These are phyloP conservation scores for Gautieria morchelliformis DNA, from an alignment of 768 basidiomycete species.

Conservation along the genomic window DNA sequence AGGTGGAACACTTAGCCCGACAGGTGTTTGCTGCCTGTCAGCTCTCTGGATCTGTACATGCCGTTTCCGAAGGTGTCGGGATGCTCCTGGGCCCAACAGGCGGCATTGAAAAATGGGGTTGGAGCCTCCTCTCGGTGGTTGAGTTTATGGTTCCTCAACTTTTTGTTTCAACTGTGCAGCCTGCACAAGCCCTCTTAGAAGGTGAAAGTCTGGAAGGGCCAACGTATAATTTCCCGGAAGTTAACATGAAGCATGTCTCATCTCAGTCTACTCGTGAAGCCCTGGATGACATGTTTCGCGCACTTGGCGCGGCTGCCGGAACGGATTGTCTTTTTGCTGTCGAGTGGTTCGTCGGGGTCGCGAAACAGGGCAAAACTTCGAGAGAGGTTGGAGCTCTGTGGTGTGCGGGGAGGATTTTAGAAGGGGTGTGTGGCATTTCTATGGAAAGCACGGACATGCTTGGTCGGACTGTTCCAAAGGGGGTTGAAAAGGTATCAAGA, in stretches of 20 bases:
- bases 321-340: slow-evolving; percentile 66
- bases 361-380: slow-evolving; percentile 32
- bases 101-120: slow-evolving; percentile 88
- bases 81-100: slow-evolving; percentile 72
- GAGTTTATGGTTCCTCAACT: slow-evolving; percentile 55
- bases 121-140: slow-evolving; percentile 73
- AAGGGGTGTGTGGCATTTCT: slow-evolving; percentile 51
- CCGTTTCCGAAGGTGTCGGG: slow-evolving; percentile 45
- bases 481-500: slow-evolving; percentile 52
- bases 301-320: slow-evolving; percentile 59
- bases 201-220: slow-evolving; percentile 21
- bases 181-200: slow-evolving; percentile 30
- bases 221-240: slow-evolving; percentile 45
- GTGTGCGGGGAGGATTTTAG: slow-evolving; percentile 70
- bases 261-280: slow-evolving; percentile 42
- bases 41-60: slow-evolving; percentile 30
- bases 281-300: slow-evolving; percentile 62
- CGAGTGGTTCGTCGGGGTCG: slow-evolving; percentile 68
- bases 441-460: slow-evolving; percentile 20
- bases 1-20: slow-evolving; percentile 57
- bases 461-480: slow-evolving; percentile 23
- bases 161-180: slow-evolving; percentile 28
- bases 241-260: slow-evolving; percentile 45
- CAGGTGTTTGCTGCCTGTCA: slow-evolving; percentile 65
- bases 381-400: slow-evolving; percentile 67